Evolutionary conservation across 2,329 filamentous ascomycete species (phyloP).

Genomic region (Aspergillus unguis): DNA sequence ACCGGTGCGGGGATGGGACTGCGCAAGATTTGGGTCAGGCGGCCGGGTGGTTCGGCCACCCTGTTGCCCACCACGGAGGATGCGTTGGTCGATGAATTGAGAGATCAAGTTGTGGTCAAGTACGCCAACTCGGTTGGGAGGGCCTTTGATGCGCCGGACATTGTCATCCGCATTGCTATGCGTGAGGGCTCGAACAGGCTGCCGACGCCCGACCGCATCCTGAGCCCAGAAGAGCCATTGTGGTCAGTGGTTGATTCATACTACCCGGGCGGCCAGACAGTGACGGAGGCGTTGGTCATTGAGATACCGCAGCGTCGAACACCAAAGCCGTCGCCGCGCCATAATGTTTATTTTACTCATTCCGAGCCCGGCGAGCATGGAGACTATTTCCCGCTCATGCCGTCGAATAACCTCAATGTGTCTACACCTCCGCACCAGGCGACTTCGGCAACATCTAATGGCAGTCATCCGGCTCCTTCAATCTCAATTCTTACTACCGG

Average conservation of each 20-base stretch:
- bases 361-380: conserved; percentile 67
- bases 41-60: conserved; percentile 80
- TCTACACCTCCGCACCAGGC: conserved; percentile 43
- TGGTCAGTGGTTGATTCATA: conserved; percentile 72
- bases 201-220: conserved; percentile 58
- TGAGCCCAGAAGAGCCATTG: conserved; percentile 86
- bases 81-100: conserved; percentile 89
- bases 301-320: conserved; percentile 75
- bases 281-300: conserved; percentile 87
- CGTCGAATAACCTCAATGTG: conserved; percentile 38
- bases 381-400: conserved; percentile 80
- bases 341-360: conserved; percentile 45
- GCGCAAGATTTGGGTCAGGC: conserved; percentile 91
- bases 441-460: conserved; percentile 42
- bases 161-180: conserved; percentile 73
- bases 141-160: conserved; percentile 85
- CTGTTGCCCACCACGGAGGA: conserved; percentile 81
- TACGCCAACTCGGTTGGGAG: conserved; percentile 89
- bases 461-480: conserved; percentile 53
- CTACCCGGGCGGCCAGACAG: conserved; percentile 80
- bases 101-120: conserved; percentile 87
- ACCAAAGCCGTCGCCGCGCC: conserved; percentile 73
- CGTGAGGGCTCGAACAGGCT: conserved; percentile 54
- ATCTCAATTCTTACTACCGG: conserved; percentile 80
- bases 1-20: conserved; percentile 35